Base-by-base conservation (phyloP, 352 stramenopile genomes). In the Phytophthora lateralis region DNA sequence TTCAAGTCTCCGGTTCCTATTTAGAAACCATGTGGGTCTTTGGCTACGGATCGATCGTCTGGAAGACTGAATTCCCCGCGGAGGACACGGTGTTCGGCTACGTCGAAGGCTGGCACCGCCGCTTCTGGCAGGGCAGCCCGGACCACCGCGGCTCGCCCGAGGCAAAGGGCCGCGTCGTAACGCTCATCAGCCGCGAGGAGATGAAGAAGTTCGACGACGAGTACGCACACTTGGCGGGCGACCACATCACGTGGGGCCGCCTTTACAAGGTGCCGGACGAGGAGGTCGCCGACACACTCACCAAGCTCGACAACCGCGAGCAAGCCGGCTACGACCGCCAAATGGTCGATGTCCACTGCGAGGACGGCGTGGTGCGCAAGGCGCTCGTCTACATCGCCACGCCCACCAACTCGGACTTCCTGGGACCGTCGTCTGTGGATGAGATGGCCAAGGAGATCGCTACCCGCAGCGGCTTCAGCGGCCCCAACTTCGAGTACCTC, bases 51-150 rank as follows among this genome's bases (percentile, higher is more conserved):
- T 91, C 80, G 26, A 90, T 91, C 48, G 78, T 91, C 46, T 93
- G 82, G 79, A 90, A 90, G 74, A 90, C 78, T 1, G 80, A 78
- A 14, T 89, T 89, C 66, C 79, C 76, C 0, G 80, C 80, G 3
- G 76, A 90, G 30, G 76, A 88, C 47, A 88, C 76, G 32, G 58
- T 82, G 29, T 89, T 89, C 56, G 78, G 80, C 53, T 93, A 89
- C 72, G 86, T 95, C 15, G 69, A 91, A 27, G 89, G 89, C 62
- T 97, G 76, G 73, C 82, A 93, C 61, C 84, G 89, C 20, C 85
- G 89, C 53, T 97, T 97, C 71, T 97, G 88, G 88, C 89, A 97
- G 61, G 87, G 89, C 55, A 95, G 83, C 38, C 84, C 89, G 0
- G 85, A 96, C 66, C 89, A 97, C 68, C 86, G 89, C 57, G 89